A percentile compares a stretch with the other conserved stretches of the same genome.
phyloP scores from a whole-genome alignment of 1,284 basidiomycete genomes.

The Mycosarcoma maydis region DNA sequence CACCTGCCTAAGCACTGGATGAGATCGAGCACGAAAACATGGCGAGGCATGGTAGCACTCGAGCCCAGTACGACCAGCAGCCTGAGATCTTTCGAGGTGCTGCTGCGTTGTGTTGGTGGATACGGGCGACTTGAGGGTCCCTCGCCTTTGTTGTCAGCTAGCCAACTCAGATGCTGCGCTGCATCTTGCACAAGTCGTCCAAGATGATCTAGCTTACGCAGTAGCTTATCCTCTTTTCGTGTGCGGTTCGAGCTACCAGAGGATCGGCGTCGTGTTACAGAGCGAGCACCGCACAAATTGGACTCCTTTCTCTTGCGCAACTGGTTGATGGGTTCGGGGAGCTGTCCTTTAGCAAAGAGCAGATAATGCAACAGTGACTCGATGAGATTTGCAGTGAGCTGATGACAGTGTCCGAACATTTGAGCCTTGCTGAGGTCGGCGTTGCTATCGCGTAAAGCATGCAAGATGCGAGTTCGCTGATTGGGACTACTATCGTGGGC shows the following conservation, averaged over 20 bases:
- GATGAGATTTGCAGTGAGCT: constrained; percentile 32
- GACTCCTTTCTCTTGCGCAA: constrained; percentile 11
- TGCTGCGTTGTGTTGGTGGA: too few species aligned
- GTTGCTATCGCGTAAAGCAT: background rate
- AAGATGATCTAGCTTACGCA: constrained; percentile 28
- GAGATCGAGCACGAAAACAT: constrained; percentile 32
- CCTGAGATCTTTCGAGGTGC: constrained; percentile 12
- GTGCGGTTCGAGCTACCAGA: constrained; percentile 5
- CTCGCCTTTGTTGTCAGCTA: constrained; percentile 23
- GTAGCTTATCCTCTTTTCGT: constrained; percentile 17
- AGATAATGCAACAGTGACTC: constrained; percentile 43
- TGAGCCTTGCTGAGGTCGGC: constrained; percentile 36
- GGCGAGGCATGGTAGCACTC: constrained; percentile 29
- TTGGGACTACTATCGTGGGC: background rate
- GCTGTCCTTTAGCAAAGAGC: constrained; percentile 47
- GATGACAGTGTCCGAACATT: constrained; percentile 29
- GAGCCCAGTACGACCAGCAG: constrained; percentile 36
- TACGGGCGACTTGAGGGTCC: constrained; percentile 16
- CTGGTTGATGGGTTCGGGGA: constrained; percentile 40
- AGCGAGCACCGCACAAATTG: background rate
- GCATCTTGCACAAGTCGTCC: constrained; percentile 18
- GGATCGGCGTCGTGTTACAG: background rate
- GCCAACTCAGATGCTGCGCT: constrained; percentile 2
- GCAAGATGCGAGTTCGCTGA: constrained; percentile 15
- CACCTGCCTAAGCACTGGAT: constrained; percentile 17